Base-by-base conservation (phyloP, 768 basidiomycete genomes). In the Lyophyllum decastes region DNA sequence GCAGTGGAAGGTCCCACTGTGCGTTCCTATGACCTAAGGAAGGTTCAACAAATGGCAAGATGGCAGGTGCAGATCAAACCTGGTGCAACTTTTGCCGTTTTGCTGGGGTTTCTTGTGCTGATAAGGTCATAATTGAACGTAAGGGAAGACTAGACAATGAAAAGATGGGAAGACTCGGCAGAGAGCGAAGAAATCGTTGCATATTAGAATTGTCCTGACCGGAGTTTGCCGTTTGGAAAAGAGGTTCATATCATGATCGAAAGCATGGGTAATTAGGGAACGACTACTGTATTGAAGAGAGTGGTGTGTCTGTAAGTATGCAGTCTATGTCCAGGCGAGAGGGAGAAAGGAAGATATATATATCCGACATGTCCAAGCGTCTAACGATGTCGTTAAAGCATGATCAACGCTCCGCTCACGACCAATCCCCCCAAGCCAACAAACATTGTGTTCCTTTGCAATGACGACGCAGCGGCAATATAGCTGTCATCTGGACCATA, bases 1-100 rank as follows among this genome's bases (percentile, higher is more conserved):
- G 72, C 94, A 95, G 66, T 99, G 95, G 70, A 98, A 98, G 0
- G 94, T 94, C 17, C 95, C 95, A 57, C 90, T 93, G 72, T 98
- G 95, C 1, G 95, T 97, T 33, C 95, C 95, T 66, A 98, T 96
- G 40, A 86, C 73, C 91, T 94, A 59, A 14, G 59, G 26, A 43
- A 26, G n/a, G 47, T 55, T 59, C 47, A 44, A 55, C 24, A 33
- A 41, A 10, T 24, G n/a, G 26, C 25, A 24, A 27, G 41, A 49
- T 26, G 27, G 22, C 49, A n/a, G 21, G 49, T 26, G 27, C 24
- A 47, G 43, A 30, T 46, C 34, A 21, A 48, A 63, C 58, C 60
- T 73, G 70, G 33, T 74, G 73, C 73, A 80, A 75, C 68, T 77
- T 83, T 52, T 72, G 75, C 59, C 68, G 70, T 57, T 78, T 77